Conservation (phyloP, 106 monocot species). For the Phalaenopsis aphrodite region DNA sequence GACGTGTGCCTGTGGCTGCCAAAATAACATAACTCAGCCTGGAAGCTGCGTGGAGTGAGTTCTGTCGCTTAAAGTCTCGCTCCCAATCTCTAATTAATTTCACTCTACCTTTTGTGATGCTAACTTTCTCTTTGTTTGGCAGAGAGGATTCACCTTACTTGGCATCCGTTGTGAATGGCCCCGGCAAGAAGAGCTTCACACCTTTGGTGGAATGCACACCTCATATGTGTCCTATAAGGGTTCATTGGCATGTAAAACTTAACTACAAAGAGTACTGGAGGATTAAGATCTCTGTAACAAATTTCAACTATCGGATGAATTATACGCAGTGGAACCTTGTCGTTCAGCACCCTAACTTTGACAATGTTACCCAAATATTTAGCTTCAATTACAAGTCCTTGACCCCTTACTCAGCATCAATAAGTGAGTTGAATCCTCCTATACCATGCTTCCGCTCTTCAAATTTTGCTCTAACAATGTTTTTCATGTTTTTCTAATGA, state of each 20-base stretch:
- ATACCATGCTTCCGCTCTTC: neutral
- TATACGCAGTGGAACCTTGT: slow-evolving; percentile 70
- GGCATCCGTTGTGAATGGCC: slow-evolving; percentile 36
- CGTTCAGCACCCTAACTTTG: slow-evolving; percentile 55
- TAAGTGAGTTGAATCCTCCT: slow-evolving; percentile 40
- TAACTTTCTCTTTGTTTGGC: neutral
- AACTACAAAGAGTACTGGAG: slow-evolving; percentile 67
- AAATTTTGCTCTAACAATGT: neutral
- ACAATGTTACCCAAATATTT: slow-evolving; percentile 48
- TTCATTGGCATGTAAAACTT: slow-evolving; percentile 71
- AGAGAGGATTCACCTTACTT: slow-evolving; percentile 57
- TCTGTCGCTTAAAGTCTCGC: neutral
- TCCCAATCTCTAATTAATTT: neutral
- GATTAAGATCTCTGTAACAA: slow-evolving; percentile 57
- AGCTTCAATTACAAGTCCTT: slow-evolving; percentile 63
- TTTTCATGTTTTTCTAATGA: neutral
- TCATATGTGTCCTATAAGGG: slow-evolving; percentile 68
- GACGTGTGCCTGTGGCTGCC: slow-evolving; percentile 76
- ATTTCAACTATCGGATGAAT: slow-evolving; percentile 71
- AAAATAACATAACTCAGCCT: slow-evolving; percentile 62
- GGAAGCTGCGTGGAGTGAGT: slow-evolving; percentile 88
- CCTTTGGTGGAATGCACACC: slow-evolving; percentile 66
- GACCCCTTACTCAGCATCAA: slow-evolving; percentile 32
- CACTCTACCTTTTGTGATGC: neutral
- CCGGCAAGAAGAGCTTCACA: slow-evolving; percentile 31